These are phyloP conservation scores for Orobanche coerulescens DNA, from an alignment of 257 asterid genomes.

Conservation along the genomic window DNA sequence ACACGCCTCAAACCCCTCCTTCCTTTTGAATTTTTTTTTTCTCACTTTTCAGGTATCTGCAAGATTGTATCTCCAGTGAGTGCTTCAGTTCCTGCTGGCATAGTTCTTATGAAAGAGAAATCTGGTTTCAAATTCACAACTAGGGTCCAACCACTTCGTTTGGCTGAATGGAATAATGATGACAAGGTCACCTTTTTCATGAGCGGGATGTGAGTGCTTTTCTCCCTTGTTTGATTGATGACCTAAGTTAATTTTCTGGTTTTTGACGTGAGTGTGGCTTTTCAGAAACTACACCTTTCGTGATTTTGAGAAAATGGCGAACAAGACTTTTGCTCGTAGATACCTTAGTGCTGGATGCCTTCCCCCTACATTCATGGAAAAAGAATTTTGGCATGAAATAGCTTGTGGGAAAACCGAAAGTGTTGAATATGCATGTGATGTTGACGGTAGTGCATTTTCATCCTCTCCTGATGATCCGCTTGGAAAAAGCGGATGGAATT, in stretches of 20 bases:
- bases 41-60: slow-evolving; percentile 66
- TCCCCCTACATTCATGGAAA: slow-evolving; percentile 80
- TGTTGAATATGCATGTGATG: slow-evolving; percentile 99
- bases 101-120: slow-evolving; percentile 85
- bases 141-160: slow-evolving; percentile 94
- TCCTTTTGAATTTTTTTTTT: slow-evolving; percentile 17
- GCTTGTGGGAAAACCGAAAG: slow-evolving; percentile 92
- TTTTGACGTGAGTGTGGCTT: slow-evolving; percentile 29
- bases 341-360: slow-evolving; percentile 86
- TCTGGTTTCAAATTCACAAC: slow-evolving; percentile 89
- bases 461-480: slow-evolving; percentile 78
- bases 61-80: slow-evolving; percentile 87
- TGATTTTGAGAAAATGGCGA: slow-evolving; percentile 98
- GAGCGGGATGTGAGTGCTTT: slow-evolving; percentile 78
- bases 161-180: slow-evolving; percentile 88
- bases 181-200: slow-evolving; percentile 89
- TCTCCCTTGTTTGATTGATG: slow-evolving; percentile 15
- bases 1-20: not conserved
- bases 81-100: slow-evolving; percentile 95
- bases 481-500: slow-evolving; percentile 94
- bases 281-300: slow-evolving; percentile 92
- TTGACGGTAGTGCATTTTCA: slow-evolving; percentile 99
- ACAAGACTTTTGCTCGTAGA: slow-evolving; percentile 88
- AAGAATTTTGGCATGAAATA: slow-evolving; percentile 98
- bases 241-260: slow-evolving; percentile 16